phyloP scores from a whole-genome alignment of 2,329 filamentous ascomycete species.

The Diaporthe sp. region DNA sequence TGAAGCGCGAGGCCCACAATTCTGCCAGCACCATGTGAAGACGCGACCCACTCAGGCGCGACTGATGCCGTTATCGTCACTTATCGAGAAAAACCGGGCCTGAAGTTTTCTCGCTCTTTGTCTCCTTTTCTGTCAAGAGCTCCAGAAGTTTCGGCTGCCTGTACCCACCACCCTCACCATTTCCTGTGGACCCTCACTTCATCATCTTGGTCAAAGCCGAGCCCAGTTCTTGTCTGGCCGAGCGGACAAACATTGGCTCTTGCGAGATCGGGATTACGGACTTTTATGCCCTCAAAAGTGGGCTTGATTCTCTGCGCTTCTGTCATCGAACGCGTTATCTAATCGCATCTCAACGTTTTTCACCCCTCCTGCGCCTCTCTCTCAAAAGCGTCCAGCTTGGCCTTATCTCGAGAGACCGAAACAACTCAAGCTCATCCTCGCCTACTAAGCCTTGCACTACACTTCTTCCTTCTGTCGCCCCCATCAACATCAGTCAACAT shows the following conservation, averaged over 20 bases:
- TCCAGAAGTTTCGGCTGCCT: conserved; percentile 17
- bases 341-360: conserved; percentile 33
- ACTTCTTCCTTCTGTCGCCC: not conserved
- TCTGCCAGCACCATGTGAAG: not conserved
- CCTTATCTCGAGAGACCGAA: conserved; percentile 25
- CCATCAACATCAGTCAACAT: conserved; percentile 45
- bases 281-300: conserved; percentile 22
- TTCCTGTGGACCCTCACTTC: not conserved
- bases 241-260: not conserved
- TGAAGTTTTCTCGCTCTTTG: conserved; percentile 20
- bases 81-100: conserved; percentile 13
- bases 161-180: conserved; percentile 10
- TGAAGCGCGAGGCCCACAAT: conserved; percentile 3
- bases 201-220: not conserved
- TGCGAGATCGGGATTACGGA: conserved; percentile 27
- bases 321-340: conserved; percentile 30
- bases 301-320: conserved; percentile 29
- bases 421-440: not conserved
- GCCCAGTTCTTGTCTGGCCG: not conserved
- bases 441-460: not conserved
- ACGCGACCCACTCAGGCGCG: conserved; percentile 26
- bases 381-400: conserved; percentile 29
- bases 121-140: conserved; percentile 14
- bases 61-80: conserved; percentile 27
- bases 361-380: conserved; percentile 24